Evolutionary conservation across 768 basidiomycete genomes (phyloP).

Genomic region (Ramaria sp.): DNA sequence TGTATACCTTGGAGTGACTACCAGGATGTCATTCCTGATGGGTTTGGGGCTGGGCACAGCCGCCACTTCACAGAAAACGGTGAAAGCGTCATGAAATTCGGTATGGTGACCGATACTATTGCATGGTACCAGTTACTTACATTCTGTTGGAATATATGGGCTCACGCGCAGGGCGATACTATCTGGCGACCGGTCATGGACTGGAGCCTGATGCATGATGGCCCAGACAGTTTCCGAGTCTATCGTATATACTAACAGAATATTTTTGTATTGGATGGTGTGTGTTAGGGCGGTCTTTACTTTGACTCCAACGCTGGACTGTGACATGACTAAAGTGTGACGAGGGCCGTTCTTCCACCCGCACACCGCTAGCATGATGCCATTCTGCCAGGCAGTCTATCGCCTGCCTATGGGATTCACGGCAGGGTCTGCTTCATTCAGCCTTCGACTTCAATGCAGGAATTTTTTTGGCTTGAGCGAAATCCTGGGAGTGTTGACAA

Average conservation of each 20-base stretch:
- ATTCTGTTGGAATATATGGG: too few relatives aligned
- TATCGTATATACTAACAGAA: too few relatives aligned
- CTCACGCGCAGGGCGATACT: too few relatives aligned
- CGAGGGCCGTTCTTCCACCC: not conserved
- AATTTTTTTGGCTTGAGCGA: conserved; percentile 76
- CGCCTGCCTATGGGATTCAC: too few relatives aligned
- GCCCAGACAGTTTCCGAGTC: too few relatives aligned
- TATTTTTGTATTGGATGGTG: not conserved
- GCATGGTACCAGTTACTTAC: too few relatives aligned
- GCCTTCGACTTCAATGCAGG: conserved; percentile 15
- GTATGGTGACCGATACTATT: not conserved
- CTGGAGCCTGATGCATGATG: too few relatives aligned
- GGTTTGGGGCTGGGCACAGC: conserved; percentile 23
- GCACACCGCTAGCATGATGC: too few relatives aligned
- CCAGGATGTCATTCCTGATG: conserved; percentile 31
- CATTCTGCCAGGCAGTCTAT: too few relatives aligned
- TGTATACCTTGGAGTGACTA: conserved; percentile 35
- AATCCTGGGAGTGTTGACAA: conserved; percentile 62
- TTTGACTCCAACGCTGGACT: not conserved
- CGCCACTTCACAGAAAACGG: not conserved
- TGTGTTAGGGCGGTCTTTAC: not conserved
- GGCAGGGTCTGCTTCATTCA: too few relatives aligned
- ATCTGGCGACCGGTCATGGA: too few relatives aligned
- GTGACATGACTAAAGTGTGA: too few relatives aligned
- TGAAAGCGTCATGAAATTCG: not conserved